Conservation (phyloP, 148 eudicot genomes). For the Camellia sinensis region DNA sequence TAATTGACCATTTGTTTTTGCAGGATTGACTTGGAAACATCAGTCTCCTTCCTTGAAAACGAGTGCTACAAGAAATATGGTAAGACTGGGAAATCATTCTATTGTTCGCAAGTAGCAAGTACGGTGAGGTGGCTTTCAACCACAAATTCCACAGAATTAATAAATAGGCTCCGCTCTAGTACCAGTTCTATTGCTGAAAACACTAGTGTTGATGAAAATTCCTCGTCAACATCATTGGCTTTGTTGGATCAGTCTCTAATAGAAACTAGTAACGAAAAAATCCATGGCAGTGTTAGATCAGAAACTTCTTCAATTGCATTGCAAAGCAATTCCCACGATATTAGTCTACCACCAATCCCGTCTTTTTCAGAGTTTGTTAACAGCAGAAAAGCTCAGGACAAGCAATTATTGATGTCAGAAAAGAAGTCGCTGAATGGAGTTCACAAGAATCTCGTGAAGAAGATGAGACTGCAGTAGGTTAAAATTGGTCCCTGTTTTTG, state of each 20-base stretch:
- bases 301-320: slow-evolving; percentile 23
- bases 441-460: slow-evolving; percentile 38
- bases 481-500: neutral
- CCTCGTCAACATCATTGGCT: slow-evolving; percentile 26
- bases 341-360: slow-evolving; percentile 52
- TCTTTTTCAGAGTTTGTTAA: slow-evolving; percentile 63
- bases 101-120: slow-evolving; percentile 81
- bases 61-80: slow-evolving; percentile 75
- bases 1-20: slow-evolving; percentile 3
- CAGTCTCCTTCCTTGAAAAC: slow-evolving; percentile 56
- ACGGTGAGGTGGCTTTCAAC: slow-evolving; percentile 87
- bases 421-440: slow-evolving; percentile 24
- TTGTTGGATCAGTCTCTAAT: slow-evolving; percentile 19
- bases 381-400: slow-evolving; percentile 43
- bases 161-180: slow-evolving; percentile 35
- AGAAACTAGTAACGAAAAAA: slow-evolving; percentile 25
- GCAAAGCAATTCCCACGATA: slow-evolving; percentile 23
- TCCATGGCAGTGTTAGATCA: slow-evolving; percentile 15
- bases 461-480: slow-evolving; percentile 35
- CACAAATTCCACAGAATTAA: slow-evolving; percentile 43
- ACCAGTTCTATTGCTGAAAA: slow-evolving; percentile 17
- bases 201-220: slow-evolving; percentile 19
- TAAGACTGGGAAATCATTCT: slow-evolving; percentile 76
- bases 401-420: slow-evolving; percentile 25
- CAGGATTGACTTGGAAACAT: slow-evolving; percentile 62